Evolutionary conservation across 1,284 basidiomycete species (phyloP).

Genomic region (Irpex sp.): DNA sequence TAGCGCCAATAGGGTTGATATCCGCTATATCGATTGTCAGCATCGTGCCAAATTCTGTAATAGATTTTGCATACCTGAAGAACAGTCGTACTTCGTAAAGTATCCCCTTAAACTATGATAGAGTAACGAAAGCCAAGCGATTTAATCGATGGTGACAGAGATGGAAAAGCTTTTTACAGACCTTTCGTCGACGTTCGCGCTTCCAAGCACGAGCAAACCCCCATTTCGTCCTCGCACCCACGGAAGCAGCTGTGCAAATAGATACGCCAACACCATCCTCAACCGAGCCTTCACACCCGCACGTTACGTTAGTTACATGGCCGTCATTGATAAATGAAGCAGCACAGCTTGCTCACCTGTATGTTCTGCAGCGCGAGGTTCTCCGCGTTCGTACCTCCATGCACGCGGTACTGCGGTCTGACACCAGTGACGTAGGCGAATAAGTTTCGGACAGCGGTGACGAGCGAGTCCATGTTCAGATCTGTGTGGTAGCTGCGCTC

Average conservation of each 20-base stretch:
- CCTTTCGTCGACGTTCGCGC: constrained; percentile 98
- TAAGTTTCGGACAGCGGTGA: constrained; percentile 77
- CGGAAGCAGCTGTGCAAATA: constrained; percentile 94
- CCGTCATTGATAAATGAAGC: too few relatives aligned
- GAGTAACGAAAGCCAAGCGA: background rate
- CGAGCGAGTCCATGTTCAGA: constrained; percentile 93
- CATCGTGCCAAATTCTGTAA: background rate
- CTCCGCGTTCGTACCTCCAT: constrained; percentile 85
- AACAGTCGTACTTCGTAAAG: constrained; percentile 96
- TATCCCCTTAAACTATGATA: constrained; percentile 83
- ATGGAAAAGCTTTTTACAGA: constrained; percentile 19
- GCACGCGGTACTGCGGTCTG: constrained; percentile 81
- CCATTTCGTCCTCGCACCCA: constrained; percentile 86
- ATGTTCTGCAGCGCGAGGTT: constrained; percentile 98
- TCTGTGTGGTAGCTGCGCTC: constrained; percentile 81
- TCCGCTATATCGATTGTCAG: constrained; percentile 55
- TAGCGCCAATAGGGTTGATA: constrained; percentile 96
- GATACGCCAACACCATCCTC: constrained; percentile 94
- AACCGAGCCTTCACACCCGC: constrained; percentile 62
- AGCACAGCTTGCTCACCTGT: constrained; percentile 46
- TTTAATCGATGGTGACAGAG: background rate
- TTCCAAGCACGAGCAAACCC: constrained; percentile 89
- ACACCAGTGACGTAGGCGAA: constrained; percentile 82
- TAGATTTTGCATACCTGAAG: constrained; percentile 52
- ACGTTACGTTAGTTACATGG: too few relatives aligned